Conservation (phyloP, 176 grass and related monocot species). For the Microstegium vimineum region DNA sequence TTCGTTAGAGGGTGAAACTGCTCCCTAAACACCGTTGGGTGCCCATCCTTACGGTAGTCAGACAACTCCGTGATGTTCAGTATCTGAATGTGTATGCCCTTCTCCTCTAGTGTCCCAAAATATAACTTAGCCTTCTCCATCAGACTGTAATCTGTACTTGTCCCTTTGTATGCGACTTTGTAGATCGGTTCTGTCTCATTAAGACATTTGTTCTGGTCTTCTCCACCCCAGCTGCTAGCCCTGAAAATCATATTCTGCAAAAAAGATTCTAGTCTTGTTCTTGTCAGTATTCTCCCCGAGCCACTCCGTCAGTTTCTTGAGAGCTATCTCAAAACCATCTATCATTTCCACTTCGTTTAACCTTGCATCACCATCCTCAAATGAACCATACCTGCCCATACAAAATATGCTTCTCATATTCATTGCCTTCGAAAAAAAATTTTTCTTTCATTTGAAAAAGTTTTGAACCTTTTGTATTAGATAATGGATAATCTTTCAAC, state of each 20-base stretch:
- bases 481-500: background rate
- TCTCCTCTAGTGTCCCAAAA: constrained; percentile 31
- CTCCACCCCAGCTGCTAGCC: constrained; percentile 67
- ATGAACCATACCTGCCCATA: constrained; percentile 54
- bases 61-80: constrained; percentile 70
- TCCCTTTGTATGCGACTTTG: constrained; percentile 20
- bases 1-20: constrained; percentile 30
- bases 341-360: constrained; percentile 69
- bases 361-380: constrained; percentile 54
- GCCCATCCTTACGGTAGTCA: constrained; percentile 67
- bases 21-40: constrained; percentile 51
- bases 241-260: constrained; percentile 42
- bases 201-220: constrained; percentile 47
- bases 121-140: constrained; percentile 36
- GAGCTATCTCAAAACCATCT: constrained; percentile 62
- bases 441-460: background rate
- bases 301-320: constrained; percentile 66
- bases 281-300: constrained; percentile 45
- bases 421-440: background rate
- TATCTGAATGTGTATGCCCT: constrained; percentile 53
- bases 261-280: constrained; percentile 63
- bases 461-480: too few relatives aligned
- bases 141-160: constrained; percentile 55
- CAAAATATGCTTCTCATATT: background rate
- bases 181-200: constrained; percentile 55